Conservation (phyloP, 768 basidiomycete species). For the Leccinum imitatum region DNA sequence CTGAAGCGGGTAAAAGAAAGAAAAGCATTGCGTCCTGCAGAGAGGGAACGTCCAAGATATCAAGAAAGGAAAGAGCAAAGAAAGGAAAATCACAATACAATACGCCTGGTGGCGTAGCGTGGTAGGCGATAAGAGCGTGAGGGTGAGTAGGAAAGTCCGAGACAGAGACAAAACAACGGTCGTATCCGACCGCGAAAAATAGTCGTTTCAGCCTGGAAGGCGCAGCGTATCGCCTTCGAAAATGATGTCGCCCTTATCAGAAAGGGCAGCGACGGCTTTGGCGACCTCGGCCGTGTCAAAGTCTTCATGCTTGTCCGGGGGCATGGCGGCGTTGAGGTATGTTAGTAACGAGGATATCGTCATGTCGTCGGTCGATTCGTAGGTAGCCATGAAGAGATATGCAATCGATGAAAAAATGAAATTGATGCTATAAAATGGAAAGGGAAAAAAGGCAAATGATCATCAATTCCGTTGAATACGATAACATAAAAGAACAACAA, state of each 20-base stretch:
- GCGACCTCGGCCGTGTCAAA: conserved; percentile 76
- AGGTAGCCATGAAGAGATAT: conserved; percentile 68
- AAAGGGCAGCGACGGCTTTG: conserved; percentile 44
- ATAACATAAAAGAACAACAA: background rate
- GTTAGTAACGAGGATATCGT: conserved; percentile 66
- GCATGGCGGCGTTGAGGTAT: conserved; percentile 76
- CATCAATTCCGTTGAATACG: conserved; percentile 7
- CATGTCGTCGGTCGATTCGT: conserved; percentile 65
- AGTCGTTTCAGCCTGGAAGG: conserved; percentile 21
- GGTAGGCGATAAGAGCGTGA: background rate
- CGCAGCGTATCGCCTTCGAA: conserved; percentile 51
- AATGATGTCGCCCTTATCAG: conserved; percentile 47
- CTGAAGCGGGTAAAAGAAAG: background rate
- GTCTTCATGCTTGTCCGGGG: conserved; percentile 77
- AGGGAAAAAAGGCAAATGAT: conserved; percentile 2
- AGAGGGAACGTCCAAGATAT: conserved; percentile 22
- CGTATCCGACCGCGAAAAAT: background rate
- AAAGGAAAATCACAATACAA: conserved; percentile 10
- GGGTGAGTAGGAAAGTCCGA: background rate
- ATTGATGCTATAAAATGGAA: conserved; percentile 40
- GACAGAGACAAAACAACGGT: background rate
- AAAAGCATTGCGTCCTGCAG: conserved; percentile 6
- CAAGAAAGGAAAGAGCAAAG: conserved; percentile 16
- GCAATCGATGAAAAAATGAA: conserved; percentile 63
- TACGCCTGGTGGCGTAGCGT: conserved; percentile 8